Conservation (phyloP, 805 yeast genomes). For the Monosporozyma siamensis region DNA sequence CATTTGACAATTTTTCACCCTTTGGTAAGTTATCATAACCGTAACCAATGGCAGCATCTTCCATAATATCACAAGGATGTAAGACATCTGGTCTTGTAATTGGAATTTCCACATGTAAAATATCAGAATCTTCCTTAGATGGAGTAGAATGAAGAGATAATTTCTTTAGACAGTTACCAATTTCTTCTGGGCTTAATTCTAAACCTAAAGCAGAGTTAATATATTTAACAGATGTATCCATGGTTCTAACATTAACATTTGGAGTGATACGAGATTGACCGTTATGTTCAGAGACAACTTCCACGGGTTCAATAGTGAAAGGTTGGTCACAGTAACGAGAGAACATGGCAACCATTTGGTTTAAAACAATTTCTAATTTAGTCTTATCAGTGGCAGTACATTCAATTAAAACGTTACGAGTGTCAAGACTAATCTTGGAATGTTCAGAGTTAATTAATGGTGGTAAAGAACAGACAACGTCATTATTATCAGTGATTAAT, state of each 20-base stretch:
- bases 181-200: constrained; percentile 55
- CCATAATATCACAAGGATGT: constrained; percentile 98
- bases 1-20: constrained; percentile 66
- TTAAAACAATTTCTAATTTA: constrained; percentile 85
- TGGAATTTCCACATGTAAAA: constrained; percentile 67
- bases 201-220: constrained; percentile 93
- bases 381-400: constrained; percentile 93
- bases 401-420: constrained; percentile 85
- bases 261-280: constrained; percentile 70
- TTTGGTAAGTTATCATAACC: constrained; percentile 85
- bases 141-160: constrained; percentile 71
- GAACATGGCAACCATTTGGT: constrained; percentile 92
- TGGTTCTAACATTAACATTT: constrained; percentile 51
- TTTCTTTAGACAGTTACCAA: constrained; percentile 56
- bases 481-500: constrained; percentile 68
- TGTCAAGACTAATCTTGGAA: constrained; percentile 77
- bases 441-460: constrained; percentile 92
- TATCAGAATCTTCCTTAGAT: constrained; percentile 31
- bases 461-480: constrained; percentile 83
- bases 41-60: constrained; percentile 93
- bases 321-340: constrained; percentile 74
- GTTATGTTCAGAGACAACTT: constrained; percentile 76
- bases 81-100: constrained; percentile 91
- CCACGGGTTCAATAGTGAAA: constrained; percentile 84
- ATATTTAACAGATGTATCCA: constrained; percentile 70